Evolutionary conservation across 140 eudicot species (phyloP), one percentile per base, ranked within the genome.

Genomic region (Ambrosia hybrid): DNA sequence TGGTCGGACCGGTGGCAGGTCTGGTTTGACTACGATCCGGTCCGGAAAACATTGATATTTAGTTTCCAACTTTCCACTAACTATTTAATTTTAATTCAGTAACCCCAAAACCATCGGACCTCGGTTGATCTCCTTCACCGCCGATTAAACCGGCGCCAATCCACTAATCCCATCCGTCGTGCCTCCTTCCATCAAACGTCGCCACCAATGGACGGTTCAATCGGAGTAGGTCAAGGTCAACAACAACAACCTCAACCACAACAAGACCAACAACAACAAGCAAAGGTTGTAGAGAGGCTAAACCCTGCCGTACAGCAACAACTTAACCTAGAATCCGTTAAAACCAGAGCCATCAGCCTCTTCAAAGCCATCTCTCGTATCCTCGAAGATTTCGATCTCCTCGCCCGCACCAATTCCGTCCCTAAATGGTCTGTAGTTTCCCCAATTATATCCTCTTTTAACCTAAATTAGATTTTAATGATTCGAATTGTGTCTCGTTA

Each of bases 291-390:
- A 66, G 97, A 94, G 86, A 73, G 83, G 61, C 83, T 94, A 68
- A 88, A 94, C 80, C 82, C 85, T 16, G 92, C 87, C 38, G 81
- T 90, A 46, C 96, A 86, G 36, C 96, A 88, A 68, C 96, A 90
- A 65, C 83, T 94, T 57, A 94, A 94, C 80, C 83, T 94, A 60
- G 95, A 94, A 57, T 88, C 88, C 0, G 91, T 94, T n/a, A 94
- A 86, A 73, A 94, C 94, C 2, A 82, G 97, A 65, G 99, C 99
- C 64, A 69, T 88, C 60, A 88, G 96, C 30, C 87, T 94, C 57
- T 90, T 69, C 75, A 90, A 94, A 78, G 91, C 99, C 65, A 91
- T 94, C 64, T 62, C 97, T 76, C 96, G 99, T 59, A 88, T 94
- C 73, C 94, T 94, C 41, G 95, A 94, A 17, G 99, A 94, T 10